Percentiles rank a stretch among this genome's conserved stretches.
These are phyloP conservation scores for Phyllosticta citribraziliensis DNA, from an alignment of 2,329 filamentous ascomycete species.

Conservation along the genomic window DNA sequence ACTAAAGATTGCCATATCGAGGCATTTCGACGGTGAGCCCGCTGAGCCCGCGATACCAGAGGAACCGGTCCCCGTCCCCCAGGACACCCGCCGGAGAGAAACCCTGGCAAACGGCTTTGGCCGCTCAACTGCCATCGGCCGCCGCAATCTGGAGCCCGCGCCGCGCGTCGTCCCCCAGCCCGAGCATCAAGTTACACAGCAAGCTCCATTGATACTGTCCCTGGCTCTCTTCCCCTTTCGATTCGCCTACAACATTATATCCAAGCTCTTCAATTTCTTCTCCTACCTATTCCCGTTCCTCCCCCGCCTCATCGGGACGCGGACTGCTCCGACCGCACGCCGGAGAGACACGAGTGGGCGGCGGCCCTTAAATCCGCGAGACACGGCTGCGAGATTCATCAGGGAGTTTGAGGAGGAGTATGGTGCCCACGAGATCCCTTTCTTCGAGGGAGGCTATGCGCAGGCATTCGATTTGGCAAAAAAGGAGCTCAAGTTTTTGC, in stretches of 20 bases:
- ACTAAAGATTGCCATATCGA: conserved; percentile 78
- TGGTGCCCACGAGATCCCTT: conserved; percentile 60
- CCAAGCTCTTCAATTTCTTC: conserved; percentile 60
- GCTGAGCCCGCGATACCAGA: conserved; percentile 67
- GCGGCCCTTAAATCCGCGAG: conserved; percentile 69
- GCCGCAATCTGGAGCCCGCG: conserved; percentile 53
- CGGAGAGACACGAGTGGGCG: conserved; percentile 56
- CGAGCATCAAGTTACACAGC: conserved; percentile 53
- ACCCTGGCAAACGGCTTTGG: conserved; percentile 53
- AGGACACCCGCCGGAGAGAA: conserved; percentile 56
- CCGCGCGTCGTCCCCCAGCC: conserved; percentile 75
- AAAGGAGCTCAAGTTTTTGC: conserved; percentile 77
- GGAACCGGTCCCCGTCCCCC: conserved; percentile 53
- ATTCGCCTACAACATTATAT: conserved; percentile 62
- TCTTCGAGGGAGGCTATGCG: conserved; percentile 82
- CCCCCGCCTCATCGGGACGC: conserved; percentile 50
- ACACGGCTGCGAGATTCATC: conserved; percentile 80
- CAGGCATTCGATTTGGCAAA: conserved; percentile 86
- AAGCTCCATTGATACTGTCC: conserved; percentile 65
- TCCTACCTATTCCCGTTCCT: conserved; percentile 73
- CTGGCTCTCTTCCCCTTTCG: conserved; percentile 75
- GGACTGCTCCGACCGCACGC: conserved; percentile 30
- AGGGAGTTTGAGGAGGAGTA: conserved; percentile 95
- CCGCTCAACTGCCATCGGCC: conserved; percentile 20
- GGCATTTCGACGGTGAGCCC: conserved; percentile 95